Conservation (phyloP, 129 eudicot species). For the Escallonia herrerae region DNA sequence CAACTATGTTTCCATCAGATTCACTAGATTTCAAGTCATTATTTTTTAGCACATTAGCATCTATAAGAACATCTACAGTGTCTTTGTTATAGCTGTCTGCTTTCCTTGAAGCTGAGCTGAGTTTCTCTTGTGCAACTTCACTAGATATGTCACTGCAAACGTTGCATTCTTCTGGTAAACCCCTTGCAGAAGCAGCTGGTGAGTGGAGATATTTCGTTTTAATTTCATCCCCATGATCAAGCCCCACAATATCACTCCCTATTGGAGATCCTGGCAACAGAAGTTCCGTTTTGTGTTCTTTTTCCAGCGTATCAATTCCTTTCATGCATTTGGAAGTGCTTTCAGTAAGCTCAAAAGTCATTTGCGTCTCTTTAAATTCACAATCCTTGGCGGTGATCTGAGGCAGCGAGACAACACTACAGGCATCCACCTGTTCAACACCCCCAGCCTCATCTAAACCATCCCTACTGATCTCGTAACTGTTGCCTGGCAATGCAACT, state of each 20-base stretch:
- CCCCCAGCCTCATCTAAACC: not conserved
- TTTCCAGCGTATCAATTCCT: not conserved
- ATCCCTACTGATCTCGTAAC: not conserved
- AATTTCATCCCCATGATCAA: not conserved
- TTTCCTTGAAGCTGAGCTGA: not conserved
- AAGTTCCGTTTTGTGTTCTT: not conserved
- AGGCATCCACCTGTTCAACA: no score
- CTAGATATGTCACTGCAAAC: not conserved
- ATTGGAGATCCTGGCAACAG: not conserved
- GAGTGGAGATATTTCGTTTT: not conserved
- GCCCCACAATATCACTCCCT: not conserved
- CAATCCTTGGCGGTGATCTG: no score
- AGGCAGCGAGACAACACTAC: no score
- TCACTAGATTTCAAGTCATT: not conserved
- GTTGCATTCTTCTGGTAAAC: not conserved
- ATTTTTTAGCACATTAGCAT: not conserved
- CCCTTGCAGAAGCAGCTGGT: not conserved
- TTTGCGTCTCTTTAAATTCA: not conserved
- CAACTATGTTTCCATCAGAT: not conserved
- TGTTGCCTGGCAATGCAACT: not conserved
- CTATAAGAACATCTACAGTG: not conserved
- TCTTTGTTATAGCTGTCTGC: not conserved
- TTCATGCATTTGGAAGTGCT: not conserved
- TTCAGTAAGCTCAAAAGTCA: not conserved
- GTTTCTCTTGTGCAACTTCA: not conserved